Percentiles rank a stretch among this genome's conserved stretches.
Evolutionary conservation across 495 filamentous ascomycete species (phyloP).

Genomic region (Cercophora samala): DNA sequence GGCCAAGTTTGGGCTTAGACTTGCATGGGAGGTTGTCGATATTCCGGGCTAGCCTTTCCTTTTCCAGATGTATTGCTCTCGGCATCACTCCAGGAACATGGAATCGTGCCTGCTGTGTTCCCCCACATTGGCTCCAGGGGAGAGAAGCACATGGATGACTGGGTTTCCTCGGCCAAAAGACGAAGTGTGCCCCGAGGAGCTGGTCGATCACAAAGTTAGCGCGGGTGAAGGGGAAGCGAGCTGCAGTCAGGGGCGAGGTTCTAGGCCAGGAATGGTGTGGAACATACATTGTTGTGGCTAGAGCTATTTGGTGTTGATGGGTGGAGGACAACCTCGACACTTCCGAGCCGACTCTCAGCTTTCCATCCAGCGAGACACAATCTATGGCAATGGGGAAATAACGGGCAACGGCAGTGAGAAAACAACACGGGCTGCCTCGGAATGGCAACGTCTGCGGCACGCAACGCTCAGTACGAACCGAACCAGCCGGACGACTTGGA

Average conservation of each 20-base stretch:
- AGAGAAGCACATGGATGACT: background rate
- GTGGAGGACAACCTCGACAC: background rate
- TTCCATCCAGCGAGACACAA: background rate
- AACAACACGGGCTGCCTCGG: background rate
- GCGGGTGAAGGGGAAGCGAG: slow-evolving; percentile 10
- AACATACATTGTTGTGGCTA: slow-evolving; percentile 10
- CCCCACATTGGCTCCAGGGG: slow-evolving; percentile 13
- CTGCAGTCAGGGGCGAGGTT: background rate
- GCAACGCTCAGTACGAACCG: background rate
- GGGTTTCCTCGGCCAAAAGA: background rate
- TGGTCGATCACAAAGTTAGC: slow-evolving; percentile 6
- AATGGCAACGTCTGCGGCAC: background rate
- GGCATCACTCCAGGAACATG: slow-evolving; percentile 11
- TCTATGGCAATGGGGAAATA: background rate
- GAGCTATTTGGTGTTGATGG: background rate
- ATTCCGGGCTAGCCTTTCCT: slow-evolving; percentile 14
- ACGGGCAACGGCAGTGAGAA: background rate
- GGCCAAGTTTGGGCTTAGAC: background rate
- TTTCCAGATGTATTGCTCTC: slow-evolving; percentile 11
- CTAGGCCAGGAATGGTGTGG: slow-evolving; percentile 1
- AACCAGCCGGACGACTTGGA: background rate
- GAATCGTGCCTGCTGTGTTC: slow-evolving; percentile 9
- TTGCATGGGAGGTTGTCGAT: slow-evolving; percentile 11
- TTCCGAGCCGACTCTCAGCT: background rate
- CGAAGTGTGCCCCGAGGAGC: slow-evolving; percentile 7